Evolutionary conservation across 2,329 filamentous ascomycete genomes (phyloP).

Genomic region (Penicillium sp.): DNA sequence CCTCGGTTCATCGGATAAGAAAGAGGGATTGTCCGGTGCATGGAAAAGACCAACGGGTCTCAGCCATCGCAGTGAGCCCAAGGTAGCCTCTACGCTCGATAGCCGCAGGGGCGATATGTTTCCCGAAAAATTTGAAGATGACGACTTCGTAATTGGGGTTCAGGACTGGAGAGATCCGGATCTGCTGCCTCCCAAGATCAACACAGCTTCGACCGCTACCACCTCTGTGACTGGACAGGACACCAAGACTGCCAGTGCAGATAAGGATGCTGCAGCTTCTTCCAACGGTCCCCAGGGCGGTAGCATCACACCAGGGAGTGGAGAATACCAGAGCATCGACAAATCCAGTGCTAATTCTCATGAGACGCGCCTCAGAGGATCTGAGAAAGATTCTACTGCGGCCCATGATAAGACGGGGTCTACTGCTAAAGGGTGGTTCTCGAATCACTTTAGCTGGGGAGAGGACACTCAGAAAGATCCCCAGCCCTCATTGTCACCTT

Average conservation of each 20-base stretch:
- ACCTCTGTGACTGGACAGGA: slow-evolving; percentile 24
- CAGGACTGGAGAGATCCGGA: slow-evolving; percentile 84
- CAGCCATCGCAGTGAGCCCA: slow-evolving; percentile 26
- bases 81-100: slow-evolving; percentile 10
- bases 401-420: slow-evolving; percentile 11
- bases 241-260: slow-evolving; percentile 30
- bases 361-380: slow-evolving; percentile 13
- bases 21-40: slow-evolving; percentile 34
- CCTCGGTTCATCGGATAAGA: slow-evolving; percentile 61
- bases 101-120: slow-evolving; percentile 25
- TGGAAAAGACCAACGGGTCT: slow-evolving; percentile 23
- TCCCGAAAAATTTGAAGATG: slow-evolving; percentile 41
- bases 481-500: slow-evolving; percentile 14
- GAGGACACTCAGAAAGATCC: slow-evolving; percentile 16
- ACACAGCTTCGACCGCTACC: slow-evolving; percentile 24
- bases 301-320: slow-evolving; percentile 68
- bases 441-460: slow-evolving; percentile 33
- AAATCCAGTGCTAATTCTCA: slow-evolving; percentile 23
- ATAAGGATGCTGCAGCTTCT: slow-evolving; percentile 30
- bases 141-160: slow-evolving; percentile 75
- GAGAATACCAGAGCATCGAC: slow-evolving; percentile 59
- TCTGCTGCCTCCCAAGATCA: slow-evolving; percentile 51
- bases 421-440: slow-evolving; percentile 34
- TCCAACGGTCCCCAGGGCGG: slow-evolving; percentile 54
- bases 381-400: slow-evolving; percentile 10